These are phyloP conservation scores for Rosa persica DNA, from an alignment of 306 rosid genomes.

Conservation along the genomic window DNA sequence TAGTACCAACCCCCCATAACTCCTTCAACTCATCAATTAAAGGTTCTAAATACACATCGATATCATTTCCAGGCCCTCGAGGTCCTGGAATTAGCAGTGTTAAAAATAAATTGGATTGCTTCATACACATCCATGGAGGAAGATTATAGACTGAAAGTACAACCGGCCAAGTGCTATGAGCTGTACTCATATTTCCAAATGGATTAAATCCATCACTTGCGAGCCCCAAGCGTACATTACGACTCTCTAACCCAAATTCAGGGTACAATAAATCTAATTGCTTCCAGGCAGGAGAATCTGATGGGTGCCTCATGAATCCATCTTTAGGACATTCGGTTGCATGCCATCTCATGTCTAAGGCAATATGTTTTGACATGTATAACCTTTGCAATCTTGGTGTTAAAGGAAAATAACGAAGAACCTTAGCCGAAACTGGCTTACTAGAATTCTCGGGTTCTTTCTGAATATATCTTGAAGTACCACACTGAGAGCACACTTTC, in stretches of 20 bases:
- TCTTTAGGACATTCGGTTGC: neutral
- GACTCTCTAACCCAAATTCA: neutral
- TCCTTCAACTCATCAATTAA: neutral
- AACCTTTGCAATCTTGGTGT: neutral
- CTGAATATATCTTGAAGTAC: too few species aligned
- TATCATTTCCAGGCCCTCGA: conserved; percentile 1
- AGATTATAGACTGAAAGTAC: neutral
- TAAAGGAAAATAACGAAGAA: neutral
- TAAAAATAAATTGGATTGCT: conserved; percentile 8
- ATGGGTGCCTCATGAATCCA: neutral
- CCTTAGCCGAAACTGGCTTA: too few species aligned
- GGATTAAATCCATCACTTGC: neutral
- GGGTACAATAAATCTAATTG: neutral
- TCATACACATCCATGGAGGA: conserved; percentile 20
- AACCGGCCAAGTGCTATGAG: neutral
- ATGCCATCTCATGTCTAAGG: neutral
- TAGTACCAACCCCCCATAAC: neutral
- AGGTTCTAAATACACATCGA: neutral
- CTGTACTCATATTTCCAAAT: neutral
- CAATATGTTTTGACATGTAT: neutral
- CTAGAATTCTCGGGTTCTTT: too few species aligned
- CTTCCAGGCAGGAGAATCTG: neutral
- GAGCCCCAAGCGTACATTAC: neutral
- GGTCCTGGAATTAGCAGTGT: conserved; percentile 9
- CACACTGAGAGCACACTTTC: too few species aligned